Evolutionary conservation across 2,329 filamentous ascomycete species (phyloP).

Genomic region (Cordyceps tenuipes): DNA sequence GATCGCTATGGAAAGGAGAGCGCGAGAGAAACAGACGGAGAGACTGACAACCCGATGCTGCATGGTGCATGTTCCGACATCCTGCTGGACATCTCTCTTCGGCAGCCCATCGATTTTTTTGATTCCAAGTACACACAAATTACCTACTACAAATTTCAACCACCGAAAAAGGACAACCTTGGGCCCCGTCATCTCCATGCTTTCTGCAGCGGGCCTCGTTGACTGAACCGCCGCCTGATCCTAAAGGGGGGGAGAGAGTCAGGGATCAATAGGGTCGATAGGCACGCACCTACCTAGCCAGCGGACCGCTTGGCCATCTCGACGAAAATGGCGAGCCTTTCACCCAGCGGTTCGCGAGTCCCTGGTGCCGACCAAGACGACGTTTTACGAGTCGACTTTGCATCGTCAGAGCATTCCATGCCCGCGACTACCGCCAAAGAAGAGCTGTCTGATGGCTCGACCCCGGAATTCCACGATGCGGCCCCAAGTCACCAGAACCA

Average conservation of each 20-base stretch:
- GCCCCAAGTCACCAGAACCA: slow-evolving; percentile 39
- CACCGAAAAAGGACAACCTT: background rate
- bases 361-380: slow-evolving; percentile 40
- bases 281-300: background rate
- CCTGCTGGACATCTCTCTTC: background rate
- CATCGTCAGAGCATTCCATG: slow-evolving; percentile 29
- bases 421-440: slow-evolving; percentile 11
- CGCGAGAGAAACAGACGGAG: no score
- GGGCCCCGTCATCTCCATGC: background rate
- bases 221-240: background rate
- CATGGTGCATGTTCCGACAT: background rate
- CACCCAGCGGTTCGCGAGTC: slow-evolving; percentile 50
- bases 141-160: background rate
- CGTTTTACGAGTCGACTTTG: slow-evolving; percentile 29
- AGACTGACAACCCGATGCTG: background rate
- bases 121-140: background rate
- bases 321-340: slow-evolving; percentile 36
- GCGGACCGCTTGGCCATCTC: background rate
- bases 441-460: slow-evolving; percentile 13
- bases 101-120: background rate
- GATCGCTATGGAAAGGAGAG: background rate
- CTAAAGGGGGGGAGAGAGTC: background rate
- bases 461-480: slow-evolving; percentile 27
- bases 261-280: background rate
- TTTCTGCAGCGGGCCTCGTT: background rate